Conservation (phyloP, 441 rosid genomes). For the Theobroma grandiflorum region DNA sequence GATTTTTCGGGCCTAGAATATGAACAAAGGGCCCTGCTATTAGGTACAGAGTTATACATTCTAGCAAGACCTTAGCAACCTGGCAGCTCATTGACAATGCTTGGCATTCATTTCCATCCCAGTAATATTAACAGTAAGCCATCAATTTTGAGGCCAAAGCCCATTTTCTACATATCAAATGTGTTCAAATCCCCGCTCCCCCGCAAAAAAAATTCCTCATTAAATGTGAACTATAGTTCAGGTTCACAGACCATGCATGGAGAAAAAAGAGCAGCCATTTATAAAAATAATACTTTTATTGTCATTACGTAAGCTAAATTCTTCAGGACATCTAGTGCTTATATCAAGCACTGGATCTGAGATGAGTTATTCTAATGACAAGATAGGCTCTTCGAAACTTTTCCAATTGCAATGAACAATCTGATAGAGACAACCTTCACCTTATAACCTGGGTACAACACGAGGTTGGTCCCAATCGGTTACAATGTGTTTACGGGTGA, state of each 20-base stretch:
- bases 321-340: neutral
- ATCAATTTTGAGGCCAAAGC: neutral
- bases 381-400: neutral
- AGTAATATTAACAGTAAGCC: neutral
- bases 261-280: neutral
- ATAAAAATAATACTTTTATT: neutral
- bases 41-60: no score
- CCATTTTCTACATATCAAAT: neutral
- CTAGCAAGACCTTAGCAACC: neutral
- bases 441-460: conserved; percentile 58
- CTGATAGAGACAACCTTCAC: neutral
- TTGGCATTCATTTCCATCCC: neutral
- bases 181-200: no score
- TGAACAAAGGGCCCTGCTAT: no score
- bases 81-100: neutral
- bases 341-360: neutral
- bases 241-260: neutral
- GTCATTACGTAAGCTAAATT: neutral
- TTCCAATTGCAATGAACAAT: neutral
- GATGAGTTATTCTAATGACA: neutral
- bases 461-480: conserved; percentile 79
- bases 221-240: neutral
- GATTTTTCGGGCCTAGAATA: no score
- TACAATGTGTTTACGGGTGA: conserved; percentile 68
- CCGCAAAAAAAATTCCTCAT: no score